A percentile compares a stretch with the other conserved stretches of the same genome.
These are phyloP conservation scores for Alternaria hordeiaustralica DNA, from an alignment of 2,329 filamentous ascomycete genomes.

Conservation along the genomic window DNA sequence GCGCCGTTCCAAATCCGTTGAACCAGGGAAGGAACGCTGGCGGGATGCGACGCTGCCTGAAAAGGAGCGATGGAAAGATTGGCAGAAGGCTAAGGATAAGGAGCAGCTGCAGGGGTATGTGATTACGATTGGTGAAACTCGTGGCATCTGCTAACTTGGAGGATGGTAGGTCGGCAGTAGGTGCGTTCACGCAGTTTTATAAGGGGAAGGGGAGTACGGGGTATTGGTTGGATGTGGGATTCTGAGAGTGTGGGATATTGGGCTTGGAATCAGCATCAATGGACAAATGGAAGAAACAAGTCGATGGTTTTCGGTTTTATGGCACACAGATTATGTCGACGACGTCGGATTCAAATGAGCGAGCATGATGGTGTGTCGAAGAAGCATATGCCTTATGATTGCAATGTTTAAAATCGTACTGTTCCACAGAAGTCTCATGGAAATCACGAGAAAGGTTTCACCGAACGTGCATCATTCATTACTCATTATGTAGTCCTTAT, in stretches of 20 bases:
- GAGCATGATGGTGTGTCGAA: too few species aligned
- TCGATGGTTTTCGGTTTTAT: too few species aligned
- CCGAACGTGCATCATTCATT: too few species aligned
- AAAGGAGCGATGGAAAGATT: constrained; percentile 35
- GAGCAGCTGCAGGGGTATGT: constrained; percentile 20
- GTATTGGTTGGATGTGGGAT: constrained; percentile 11
- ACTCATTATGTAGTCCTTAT: too few species aligned
- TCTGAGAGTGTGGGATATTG: not conserved
- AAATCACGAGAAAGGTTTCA: too few species aligned
- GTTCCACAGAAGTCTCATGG: too few species aligned
- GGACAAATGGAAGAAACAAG: too few species aligned
- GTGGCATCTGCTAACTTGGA: not conserved
- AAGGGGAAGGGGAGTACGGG: constrained; percentile 23
- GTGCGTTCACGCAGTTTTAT: constrained; percentile 20
- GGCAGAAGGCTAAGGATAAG: constrained; percentile 34
- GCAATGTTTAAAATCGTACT: too few species aligned
- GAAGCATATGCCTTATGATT: too few species aligned
- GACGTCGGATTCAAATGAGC: too few species aligned
- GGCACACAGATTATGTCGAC: too few species aligned
- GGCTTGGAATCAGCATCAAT: too few species aligned
- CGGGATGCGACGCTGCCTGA: constrained; percentile 29
- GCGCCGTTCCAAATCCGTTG: not conserved
- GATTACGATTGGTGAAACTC: fast-evolving
- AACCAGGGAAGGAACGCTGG: constrained; percentile 29
- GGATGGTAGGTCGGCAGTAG: constrained; percentile 15